A percentile compares a stretch with the other conserved stretches of the same genome.
Conservation (phyloP, 257 asterid genomes). For the Nicotiana sylvestris region DNA sequence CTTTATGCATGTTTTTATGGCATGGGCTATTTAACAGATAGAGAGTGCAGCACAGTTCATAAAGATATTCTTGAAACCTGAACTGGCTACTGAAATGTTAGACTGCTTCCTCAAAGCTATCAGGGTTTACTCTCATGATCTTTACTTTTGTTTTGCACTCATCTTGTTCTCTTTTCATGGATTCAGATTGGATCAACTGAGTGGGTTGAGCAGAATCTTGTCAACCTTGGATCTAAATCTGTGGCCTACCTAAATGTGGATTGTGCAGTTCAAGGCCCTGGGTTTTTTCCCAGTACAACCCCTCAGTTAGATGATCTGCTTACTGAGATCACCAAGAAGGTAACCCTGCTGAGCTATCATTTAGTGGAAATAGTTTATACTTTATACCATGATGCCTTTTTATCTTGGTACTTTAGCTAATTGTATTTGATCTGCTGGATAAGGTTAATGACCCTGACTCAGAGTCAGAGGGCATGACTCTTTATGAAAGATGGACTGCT, state of each 20-base stretch:
- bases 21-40: background rate
- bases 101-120: background rate
- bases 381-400: background rate
- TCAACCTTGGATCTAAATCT: slow-evolving; percentile 72
- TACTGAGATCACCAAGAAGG: slow-evolving; percentile 71
- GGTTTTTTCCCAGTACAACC: slow-evolving; percentile 74
- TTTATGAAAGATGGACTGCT: slow-evolving; percentile 55
- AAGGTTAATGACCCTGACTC: slow-evolving; percentile 89
- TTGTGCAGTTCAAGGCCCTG: slow-evolving; percentile 97
- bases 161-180: slow-evolving; percentile 17
- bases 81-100: background rate
- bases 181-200: slow-evolving; percentile 90
- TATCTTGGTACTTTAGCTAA: background rate
- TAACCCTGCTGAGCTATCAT: slow-evolving; percentile 19
- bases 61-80: background rate
- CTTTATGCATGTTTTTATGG: background rate
- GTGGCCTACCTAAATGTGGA: slow-evolving; percentile 91
- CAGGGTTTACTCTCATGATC: background rate
- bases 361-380: background rate
- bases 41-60: background rate
- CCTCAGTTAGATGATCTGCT: slow-evolving; percentile 95
- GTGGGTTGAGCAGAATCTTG: slow-evolving; percentile 88
- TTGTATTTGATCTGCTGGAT: slow-evolving; percentile 19
- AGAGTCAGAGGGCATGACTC: slow-evolving; percentile 32
- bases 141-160: slow-evolving; percentile 4